phyloP scores from a whole-genome alignment of 164 flowering plant genomes.

The Liriodendron chinense region DNA sequence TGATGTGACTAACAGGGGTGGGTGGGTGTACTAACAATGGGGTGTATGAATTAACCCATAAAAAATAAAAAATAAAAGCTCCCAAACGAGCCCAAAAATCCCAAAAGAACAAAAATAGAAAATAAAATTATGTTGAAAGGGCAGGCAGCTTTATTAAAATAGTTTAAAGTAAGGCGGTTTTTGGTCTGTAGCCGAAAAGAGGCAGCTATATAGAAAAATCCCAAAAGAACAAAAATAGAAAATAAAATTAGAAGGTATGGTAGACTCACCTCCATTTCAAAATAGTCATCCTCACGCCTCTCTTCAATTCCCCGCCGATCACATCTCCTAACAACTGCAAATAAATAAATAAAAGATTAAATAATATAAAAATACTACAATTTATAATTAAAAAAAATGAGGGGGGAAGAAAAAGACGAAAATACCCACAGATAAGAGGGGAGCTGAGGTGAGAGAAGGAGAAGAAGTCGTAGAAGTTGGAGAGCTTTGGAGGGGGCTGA shows the following conservation, averaged over 20 bases:
- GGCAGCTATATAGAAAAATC: too few relatives aligned
- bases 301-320: slow-evolving; percentile 39
- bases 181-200: too few relatives aligned
- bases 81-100: too few relatives aligned
- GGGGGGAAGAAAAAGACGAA: not conserved
- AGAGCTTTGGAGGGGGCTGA: slow-evolving; percentile 81
- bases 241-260: not conserved
- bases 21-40: too few relatives aligned
- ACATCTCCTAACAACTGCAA: slow-evolving; percentile 36
- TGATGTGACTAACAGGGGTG: too few relatives aligned
- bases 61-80: too few relatives aligned
- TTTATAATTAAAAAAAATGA: not conserved
- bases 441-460: slow-evolving; percentile 69
- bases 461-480: slow-evolving; percentile 94
- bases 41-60: too few relatives aligned
- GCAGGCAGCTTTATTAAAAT: too few relatives aligned
- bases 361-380: not conserved
- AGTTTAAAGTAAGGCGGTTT: too few relatives aligned
- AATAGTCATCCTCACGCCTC: slow-evolving; percentile 63
- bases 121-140: too few relatives aligned
- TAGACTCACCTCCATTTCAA: slow-evolving; percentile 69
- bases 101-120: too few relatives aligned
- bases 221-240: not conserved
- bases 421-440: slow-evolving; percentile 62
- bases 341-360: not conserved